Conservation (phyloP, 345 rosid genomes). For the Eucalyptus caleyi region DNA sequence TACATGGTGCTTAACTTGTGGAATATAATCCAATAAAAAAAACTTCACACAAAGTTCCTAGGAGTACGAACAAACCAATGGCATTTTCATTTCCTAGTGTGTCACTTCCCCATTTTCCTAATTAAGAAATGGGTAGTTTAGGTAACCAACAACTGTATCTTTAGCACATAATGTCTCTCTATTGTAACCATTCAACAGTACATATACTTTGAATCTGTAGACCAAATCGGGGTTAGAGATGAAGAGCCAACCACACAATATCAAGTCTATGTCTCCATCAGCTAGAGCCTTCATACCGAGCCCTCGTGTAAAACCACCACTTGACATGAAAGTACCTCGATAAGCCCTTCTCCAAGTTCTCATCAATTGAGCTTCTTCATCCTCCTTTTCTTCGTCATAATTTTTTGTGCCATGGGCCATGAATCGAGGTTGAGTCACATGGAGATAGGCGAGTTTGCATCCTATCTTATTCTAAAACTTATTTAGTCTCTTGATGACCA, state of each 20-base stretch:
- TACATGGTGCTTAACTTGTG: neutral
- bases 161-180: slow-evolving; percentile 64
- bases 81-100: neutral
- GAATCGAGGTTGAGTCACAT: slow-evolving; percentile 80
- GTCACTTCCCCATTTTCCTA: neutral
- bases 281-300: slow-evolving; percentile 60
- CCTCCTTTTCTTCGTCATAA: slow-evolving; percentile 18
- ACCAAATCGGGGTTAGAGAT: slow-evolving; percentile 82
- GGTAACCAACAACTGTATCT: slow-evolving; percentile 60
- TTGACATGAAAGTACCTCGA: slow-evolving; percentile 56
- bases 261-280: slow-evolving; percentile 63
- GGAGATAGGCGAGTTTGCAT: slow-evolving; percentile 48
- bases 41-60: neutral
- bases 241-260: slow-evolving; percentile 69
- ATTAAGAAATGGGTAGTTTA: slow-evolving; percentile 55
- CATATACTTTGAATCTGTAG: slow-evolving; percentile 34
- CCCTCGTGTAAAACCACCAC: slow-evolving; percentile 68
- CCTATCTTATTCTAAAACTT: slow-evolving; percentile 31
- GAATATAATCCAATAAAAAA: too few relatives aligned
- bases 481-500: slow-evolving; percentile 48
- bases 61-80: neutral
- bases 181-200: slow-evolving; percentile 39
- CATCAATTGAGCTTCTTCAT: slow-evolving; percentile 11
- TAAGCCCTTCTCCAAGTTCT: slow-evolving; percentile 40
- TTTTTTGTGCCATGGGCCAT: slow-evolving; percentile 52